Percentiles rank a stretch among this genome's conserved stretches.
Conservation (phyloP, 192 early-diverging fungal genomes). For the Linnemannia zychae region DNA sequence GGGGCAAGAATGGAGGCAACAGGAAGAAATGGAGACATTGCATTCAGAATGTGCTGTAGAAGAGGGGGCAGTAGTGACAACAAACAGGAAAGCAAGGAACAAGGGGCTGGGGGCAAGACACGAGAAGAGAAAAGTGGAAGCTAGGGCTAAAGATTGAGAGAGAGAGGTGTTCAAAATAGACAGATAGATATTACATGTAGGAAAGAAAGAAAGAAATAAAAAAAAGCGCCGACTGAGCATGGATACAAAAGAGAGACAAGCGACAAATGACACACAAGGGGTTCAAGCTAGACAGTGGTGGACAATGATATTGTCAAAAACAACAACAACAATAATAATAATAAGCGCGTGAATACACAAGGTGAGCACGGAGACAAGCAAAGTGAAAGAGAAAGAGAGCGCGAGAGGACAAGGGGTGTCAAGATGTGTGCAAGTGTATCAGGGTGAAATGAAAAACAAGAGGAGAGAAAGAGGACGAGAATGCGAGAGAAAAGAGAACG, state of each 20-base stretch:
- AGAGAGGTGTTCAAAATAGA: too few species aligned
- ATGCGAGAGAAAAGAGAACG: not conserved
- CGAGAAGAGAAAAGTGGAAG: too few species aligned
- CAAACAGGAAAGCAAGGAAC: too few species aligned
- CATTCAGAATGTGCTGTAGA: too few species aligned
- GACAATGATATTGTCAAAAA: not conserved
- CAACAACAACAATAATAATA: not conserved
- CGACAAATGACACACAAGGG: too few species aligned
- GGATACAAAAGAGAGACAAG: too few species aligned
- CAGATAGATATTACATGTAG: too few species aligned
- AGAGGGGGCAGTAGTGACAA: not conserved
- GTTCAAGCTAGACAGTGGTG: not conserved
- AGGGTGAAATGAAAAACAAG: not conserved
- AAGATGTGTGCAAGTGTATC: not conserved
- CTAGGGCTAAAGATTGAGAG: too few species aligned
- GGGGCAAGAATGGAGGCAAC: not conserved
- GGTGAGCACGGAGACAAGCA: not conserved
- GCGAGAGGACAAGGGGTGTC: not conserved
- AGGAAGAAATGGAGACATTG: too few species aligned
- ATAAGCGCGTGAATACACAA: not conserved
- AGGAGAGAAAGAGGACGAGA: not conserved
- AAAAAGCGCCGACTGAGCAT: too few species aligned
- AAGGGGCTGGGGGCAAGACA: too few species aligned
- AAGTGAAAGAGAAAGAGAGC: not conserved
- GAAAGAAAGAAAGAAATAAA: too few species aligned